phyloP scores from a whole-genome alignment of 805 yeast genomes.

The Tetrapisispora nanseiensis region DNA sequence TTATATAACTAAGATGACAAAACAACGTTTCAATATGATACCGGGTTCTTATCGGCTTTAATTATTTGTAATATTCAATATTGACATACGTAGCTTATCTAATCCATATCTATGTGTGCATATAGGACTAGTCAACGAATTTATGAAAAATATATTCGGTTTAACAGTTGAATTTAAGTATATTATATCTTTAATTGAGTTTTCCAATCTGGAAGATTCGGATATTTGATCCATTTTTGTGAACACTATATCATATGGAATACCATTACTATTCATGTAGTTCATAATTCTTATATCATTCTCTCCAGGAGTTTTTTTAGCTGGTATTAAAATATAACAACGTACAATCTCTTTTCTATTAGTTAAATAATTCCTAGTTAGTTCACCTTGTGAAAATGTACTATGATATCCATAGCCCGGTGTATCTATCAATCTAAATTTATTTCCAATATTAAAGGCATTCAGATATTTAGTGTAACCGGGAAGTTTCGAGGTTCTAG shows the following conservation, averaged over 20 bases:
- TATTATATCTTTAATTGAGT: conserved; percentile 31
- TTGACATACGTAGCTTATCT: conserved; percentile 39
- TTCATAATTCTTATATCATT: conserved; percentile 48
- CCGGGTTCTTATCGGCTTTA: no score
- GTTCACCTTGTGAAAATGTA: conserved; percentile 53
- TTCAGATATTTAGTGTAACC: conserved; percentile 57
- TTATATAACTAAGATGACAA: no score
- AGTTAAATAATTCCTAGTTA: conserved; percentile 52
- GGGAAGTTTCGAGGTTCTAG: conserved; percentile 45
- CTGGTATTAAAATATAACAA: conserved; percentile 54
- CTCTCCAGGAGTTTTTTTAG: conserved; percentile 46
- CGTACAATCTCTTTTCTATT: conserved; percentile 44
- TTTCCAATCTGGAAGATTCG: conserved; percentile 31
- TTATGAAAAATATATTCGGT: conserved; percentile 41
- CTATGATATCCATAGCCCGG: conserved; percentile 88
- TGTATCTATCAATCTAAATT: conserved; percentile 62
- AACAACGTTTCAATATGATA: no score
- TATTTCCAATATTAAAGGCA: conserved; percentile 56
- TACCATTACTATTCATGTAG: conserved; percentile 42
- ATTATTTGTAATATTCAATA: conserved; percentile 24
- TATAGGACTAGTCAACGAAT: conserved; percentile 34
- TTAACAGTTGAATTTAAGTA: conserved; percentile 35
- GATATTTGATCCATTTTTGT: conserved; percentile 63
- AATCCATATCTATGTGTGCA: conserved; percentile 41
- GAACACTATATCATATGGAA: conserved; percentile 63